Percentiles rank a stretch among this genome's conserved stretches.
Conservation (phyloP, 2,329 filamentous ascomycete genomes). For the Pseudofabraea citricarpa region DNA sequence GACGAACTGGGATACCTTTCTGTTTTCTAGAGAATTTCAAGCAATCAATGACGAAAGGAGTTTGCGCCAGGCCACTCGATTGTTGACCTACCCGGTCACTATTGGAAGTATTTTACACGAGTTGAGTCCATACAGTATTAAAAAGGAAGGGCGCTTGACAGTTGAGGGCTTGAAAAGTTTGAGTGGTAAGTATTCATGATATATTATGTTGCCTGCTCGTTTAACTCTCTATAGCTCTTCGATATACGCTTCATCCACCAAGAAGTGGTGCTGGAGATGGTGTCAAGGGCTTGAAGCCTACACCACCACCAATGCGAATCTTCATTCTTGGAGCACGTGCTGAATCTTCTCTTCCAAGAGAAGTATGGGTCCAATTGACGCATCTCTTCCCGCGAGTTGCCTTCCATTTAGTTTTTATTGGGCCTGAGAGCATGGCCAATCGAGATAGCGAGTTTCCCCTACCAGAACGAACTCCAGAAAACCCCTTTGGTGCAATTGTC, state of each 20-base stretch:
- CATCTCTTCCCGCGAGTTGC: slow-evolving; percentile 90
- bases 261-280: slow-evolving; percentile 67
- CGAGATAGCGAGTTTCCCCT: slow-evolving; percentile 90
- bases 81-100: slow-evolving; percentile 91
- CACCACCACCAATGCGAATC: slow-evolving; percentile 82
- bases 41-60: slow-evolving; percentile 87
- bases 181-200: slow-evolving; percentile 58
- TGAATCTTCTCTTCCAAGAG: slow-evolving; percentile 91
- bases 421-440: slow-evolving; percentile 92
- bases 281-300: slow-evolving; percentile 75
- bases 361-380: slow-evolving; percentile 91
- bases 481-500: slow-evolving; percentile 90
- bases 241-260: slow-evolving; percentile 90
- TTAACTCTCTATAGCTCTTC: slow-evolving; percentile 57
- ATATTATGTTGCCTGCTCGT: neutral
- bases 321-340: slow-evolving; percentile 93
- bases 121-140: slow-evolving; percentile 84
- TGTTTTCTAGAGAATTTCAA: slow-evolving; percentile 87
- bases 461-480: slow-evolving; percentile 75
- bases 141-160: slow-evolving; percentile 70
- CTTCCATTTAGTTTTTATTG: slow-evolving; percentile 90
- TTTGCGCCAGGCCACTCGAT: slow-evolving; percentile 86
- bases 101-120: slow-evolving; percentile 91
- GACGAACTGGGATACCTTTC: slow-evolving; percentile 96
- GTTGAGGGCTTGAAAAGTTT: slow-evolving; percentile 89